Evolutionary conservation across 805 yeast genomes (phyloP).

Genomic region (Pichia scutulata): DNA sequence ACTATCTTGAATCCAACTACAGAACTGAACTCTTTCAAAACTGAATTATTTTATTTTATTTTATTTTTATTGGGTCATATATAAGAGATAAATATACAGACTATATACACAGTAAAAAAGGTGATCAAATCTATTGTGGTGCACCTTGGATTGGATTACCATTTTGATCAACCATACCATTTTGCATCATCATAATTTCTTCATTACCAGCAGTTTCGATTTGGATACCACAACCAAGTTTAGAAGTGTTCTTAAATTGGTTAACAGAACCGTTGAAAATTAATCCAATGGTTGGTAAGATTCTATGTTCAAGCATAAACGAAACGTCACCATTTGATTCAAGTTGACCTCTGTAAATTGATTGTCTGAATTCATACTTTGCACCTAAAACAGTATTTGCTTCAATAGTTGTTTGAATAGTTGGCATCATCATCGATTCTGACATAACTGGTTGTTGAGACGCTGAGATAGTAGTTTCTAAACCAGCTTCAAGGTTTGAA

Average conservation of each 20-base stretch:
- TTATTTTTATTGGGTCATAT: slow-evolving; percentile 1
- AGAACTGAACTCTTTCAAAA: background rate
- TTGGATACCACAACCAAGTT: slow-evolving; percentile 90
- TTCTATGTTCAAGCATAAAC: slow-evolving; percentile 86
- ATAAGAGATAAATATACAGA: slow-evolving; percentile 7
- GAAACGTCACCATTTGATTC: slow-evolving; percentile 88
- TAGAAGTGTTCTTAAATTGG: slow-evolving; percentile 70
- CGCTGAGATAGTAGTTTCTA: slow-evolving; percentile 79
- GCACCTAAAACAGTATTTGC: slow-evolving; percentile 94
- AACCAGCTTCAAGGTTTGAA: slow-evolving; percentile 90
- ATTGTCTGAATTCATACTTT: slow-evolving; percentile 95
- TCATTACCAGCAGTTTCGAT: slow-evolving; percentile 93
- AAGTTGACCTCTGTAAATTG: slow-evolving; percentile 89
- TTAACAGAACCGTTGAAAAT: slow-evolving; percentile 87
- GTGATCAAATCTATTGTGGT: slow-evolving; percentile 31
- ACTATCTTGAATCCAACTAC: background rate
- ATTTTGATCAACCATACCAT: slow-evolving; percentile 72
- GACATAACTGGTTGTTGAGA: slow-evolving; percentile 70
- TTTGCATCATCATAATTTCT: slow-evolving; percentile 86
- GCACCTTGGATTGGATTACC: slow-evolving; percentile 85
- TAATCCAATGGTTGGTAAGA: slow-evolving; percentile 83
- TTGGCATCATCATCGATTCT: slow-evolving; percentile 61
- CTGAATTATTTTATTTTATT: background rate
- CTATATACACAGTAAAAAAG: slow-evolving; percentile 5
- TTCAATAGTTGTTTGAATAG: slow-evolving; percentile 76